Evolutionary conservation across 345 rosid species (phyloP).

Genomic region (Gossypium thurberi): DNA sequence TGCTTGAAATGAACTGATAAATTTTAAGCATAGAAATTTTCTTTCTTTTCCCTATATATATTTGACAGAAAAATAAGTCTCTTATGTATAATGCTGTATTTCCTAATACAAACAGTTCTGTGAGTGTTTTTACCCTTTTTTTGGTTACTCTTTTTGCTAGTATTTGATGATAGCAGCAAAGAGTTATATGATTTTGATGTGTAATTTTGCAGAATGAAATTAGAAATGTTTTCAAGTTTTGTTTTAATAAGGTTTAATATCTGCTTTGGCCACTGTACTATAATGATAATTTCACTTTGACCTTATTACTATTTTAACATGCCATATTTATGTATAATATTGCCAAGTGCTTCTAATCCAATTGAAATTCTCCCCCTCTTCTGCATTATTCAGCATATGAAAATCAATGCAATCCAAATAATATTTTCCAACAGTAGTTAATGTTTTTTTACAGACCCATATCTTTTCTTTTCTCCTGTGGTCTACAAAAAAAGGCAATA

Average conservation of each 20-base stretch:
- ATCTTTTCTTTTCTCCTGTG: background rate
- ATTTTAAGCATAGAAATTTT: background rate
- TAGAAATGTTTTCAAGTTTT: no score
- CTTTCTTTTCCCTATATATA: background rate
- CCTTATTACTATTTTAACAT: no score
- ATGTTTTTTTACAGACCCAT: background rate
- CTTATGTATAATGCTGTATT: background rate
- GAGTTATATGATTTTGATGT: background rate
- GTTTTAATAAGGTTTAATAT: no score
- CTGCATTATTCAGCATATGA: conserved; percentile 1
- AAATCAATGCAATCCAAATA: conserved; percentile 1
- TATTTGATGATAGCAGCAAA: no score
- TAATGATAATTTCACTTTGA: no score
- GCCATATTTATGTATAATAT: no score
- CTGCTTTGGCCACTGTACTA: no score
- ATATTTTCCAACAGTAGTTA: background rate
- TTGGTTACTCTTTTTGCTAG: no score
- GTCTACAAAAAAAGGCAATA: background rate
- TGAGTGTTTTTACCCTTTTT: background rate
- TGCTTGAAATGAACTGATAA: background rate
- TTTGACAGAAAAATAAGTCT: background rate
- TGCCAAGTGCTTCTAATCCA: no score
- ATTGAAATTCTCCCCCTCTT: background rate
- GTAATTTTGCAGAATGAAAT: background rate
- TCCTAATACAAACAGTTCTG: background rate